Base-by-base conservation (phyloP, 306 rosid species). In the Adenanthera pavonina region DNA sequence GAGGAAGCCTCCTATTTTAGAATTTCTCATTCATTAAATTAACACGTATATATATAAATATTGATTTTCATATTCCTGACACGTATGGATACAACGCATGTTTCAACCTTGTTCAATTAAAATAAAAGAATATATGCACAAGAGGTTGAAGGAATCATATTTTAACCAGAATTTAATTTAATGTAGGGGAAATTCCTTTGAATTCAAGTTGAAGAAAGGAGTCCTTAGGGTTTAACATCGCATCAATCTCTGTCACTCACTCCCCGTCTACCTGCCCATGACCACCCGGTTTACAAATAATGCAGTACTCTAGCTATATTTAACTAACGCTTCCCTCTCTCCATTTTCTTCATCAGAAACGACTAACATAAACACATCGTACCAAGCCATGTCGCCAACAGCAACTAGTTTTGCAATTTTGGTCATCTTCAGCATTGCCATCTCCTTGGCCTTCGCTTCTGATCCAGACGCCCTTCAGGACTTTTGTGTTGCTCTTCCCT, bases 121-220 rank as follows among this genome's bases (percentile, higher is more conserved):
- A 49, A 53, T 7, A 43, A 53, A 49, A 5, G 46, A 74, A 80
- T 69, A 25, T 25, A 25, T 25, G 30, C 30, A 53, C 47, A 2
- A 15, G 3, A 4, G 15, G 49, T 0, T 8, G 64, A 30, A 8
- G 64, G 30, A n/a, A n/a, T 46, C 8, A 46, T 46, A 46, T 7
- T 46, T 46, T 46, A 25, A 25, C 30, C 1, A 46, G 49, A 46
- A 46, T 59, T 33, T 59, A 25, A 25, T 25, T 25, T 25, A 25
- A 25, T 25, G 25, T 4, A 1, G 6, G 38, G 16, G 16, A 44
- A 77, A 48, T 89, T 85, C 86, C 92, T 89, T 89, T 75, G 87
- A 67, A 80, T 84, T 85, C 30, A 89, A 84, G 92, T 74, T 78
- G 68, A 77, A 74, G 65, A 8, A 59, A 59, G 83, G 64, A 80